Conservation (phyloP, 139 green algal genomes). For the Ettlia oleoabundans region DNA sequence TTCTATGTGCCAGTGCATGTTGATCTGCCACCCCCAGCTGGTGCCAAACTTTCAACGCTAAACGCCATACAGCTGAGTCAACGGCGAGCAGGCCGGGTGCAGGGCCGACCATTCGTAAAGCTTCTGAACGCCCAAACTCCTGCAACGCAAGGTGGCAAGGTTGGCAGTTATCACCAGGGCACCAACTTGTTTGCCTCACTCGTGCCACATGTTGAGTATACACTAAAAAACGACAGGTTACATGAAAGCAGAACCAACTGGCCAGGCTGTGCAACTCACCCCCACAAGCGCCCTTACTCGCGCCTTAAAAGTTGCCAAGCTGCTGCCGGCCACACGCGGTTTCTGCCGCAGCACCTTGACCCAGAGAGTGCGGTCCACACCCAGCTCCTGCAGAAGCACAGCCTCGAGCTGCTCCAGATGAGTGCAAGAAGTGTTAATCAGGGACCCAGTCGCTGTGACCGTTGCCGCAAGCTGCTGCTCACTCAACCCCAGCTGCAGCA, state of each 20-base stretch:
- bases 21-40: not conserved
- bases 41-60: not conserved
- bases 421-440: not conserved
- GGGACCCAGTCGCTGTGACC: too few relatives aligned
- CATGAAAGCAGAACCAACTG: not conserved
- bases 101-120: not conserved
- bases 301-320: not conserved
- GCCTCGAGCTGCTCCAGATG: not conserved
- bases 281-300: not conserved
- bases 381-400: conserved; percentile 17
- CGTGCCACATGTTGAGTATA: too few relatives aligned
- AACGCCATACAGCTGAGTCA: not conserved
- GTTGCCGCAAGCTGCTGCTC: not conserved
- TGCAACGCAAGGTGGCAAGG: not conserved
- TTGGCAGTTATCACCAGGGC: too few relatives aligned
- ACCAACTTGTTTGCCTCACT: too few relatives aligned
- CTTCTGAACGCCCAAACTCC: not conserved
- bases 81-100: not conserved
- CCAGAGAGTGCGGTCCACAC: not conserved
- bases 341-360: not conserved
- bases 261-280: not conserved
- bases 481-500: not conserved
- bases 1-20: not conserved
- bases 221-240: not conserved
- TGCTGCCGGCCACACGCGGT: not conserved